A percentile compares a stretch with the other conserved stretches of the same genome.
Conservation (phyloP, 495 filamentous ascomycete genomes). For the Tuber calosporum region DNA sequence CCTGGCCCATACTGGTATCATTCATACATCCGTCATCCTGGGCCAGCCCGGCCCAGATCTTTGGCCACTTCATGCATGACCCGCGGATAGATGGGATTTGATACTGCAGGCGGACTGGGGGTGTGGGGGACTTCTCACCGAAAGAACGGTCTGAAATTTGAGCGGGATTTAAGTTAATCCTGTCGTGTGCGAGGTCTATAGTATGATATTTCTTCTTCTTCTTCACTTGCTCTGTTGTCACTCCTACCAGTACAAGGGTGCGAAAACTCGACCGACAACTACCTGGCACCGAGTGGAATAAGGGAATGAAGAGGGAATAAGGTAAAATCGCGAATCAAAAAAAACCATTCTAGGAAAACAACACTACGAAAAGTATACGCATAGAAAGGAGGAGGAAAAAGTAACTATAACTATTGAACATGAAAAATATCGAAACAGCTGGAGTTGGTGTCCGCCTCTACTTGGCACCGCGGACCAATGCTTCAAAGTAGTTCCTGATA, state of each 20-base stretch:
- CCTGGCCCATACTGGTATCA: background rate
- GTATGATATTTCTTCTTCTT: background rate
- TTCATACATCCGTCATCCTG: background rate
- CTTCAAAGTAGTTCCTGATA: conserved; percentile 53
- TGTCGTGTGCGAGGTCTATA: background rate
- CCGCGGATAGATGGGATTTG: background rate
- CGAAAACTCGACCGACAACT: background rate
- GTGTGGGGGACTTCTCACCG: background rate
- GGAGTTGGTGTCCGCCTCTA: conserved; percentile 23
- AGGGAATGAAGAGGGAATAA: background rate
- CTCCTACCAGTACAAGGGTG: background rate
- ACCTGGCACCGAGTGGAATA: background rate
- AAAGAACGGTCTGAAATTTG: background rate
- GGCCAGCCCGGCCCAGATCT: background rate
- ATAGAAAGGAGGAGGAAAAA: background rate
- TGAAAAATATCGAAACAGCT: background rate
- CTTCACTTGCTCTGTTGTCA: background rate
- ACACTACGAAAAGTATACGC: background rate
- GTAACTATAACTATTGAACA: background rate
- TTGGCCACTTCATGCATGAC: background rate
- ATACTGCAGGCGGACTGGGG: background rate
- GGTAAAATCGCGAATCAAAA: background rate
- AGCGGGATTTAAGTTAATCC: background rate
- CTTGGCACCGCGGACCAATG: conserved; percentile 38
- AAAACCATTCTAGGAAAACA: background rate